Base-by-base conservation (phyloP, 163 green algal genomes). In the Chlamydomonas reinhardtii region DNA sequence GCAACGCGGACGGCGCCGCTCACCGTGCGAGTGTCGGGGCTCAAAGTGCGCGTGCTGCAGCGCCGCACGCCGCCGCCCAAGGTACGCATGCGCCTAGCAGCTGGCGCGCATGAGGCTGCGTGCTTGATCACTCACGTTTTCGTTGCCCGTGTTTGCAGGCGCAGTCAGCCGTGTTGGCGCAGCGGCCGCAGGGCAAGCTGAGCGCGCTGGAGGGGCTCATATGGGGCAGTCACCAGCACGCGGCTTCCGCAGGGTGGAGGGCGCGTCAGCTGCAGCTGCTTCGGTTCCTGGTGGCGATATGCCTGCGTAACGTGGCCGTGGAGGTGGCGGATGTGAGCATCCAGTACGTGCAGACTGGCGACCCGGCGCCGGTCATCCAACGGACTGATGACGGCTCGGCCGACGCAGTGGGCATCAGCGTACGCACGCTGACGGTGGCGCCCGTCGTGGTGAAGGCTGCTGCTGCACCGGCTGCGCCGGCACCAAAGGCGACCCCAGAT, bases 311-410 rank as follows among this genome's bases (percentile, higher is more conserved):
- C 61, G 29, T 90, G 3, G 35, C 39, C 8, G 39, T 90, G 34
- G 24, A 77, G 2, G 2, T 86, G 39, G 32, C 52, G 0, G 76
- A 86, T 34, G 31, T 54, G 27, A 20, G 35, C 20, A 11, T 90
- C n/a, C 25, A 83, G 76, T 90, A 90, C 56, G n/a, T 77, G 31
- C 85, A 90, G 62, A 61, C 73, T 0, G 85, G 85, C 17, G 76
- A 90, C 14, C 85, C 76, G 4, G 76, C 12, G 0, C 85, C 85
- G n/a, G 31, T 85, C 32, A 29, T 74, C 24, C 32, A 17, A n/a
- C 24, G 27, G 22, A 2, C 69, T 6, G 68, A 64, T 11, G 15
- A 6, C 17, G 54, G 32, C 24, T 54, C 75, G 17, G 32, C 68
- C 1, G 75, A 83, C 24, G 70, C 68, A 0, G 68, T 76, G 3